phyloP scores from a whole-genome alignment of 805 yeast genomes.

The Lachancea fermentati region DNA sequence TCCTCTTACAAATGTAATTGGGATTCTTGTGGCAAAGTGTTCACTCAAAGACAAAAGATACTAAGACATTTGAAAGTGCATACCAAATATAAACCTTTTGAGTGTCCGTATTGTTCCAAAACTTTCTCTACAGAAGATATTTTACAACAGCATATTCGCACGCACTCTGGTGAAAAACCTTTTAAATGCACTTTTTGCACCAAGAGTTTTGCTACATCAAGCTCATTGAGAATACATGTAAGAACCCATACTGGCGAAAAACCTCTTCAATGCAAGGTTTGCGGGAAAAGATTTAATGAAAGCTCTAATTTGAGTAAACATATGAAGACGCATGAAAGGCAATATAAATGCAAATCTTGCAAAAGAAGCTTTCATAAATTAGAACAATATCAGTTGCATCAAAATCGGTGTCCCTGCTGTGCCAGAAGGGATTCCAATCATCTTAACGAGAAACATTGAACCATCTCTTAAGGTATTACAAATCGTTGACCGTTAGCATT shows the following conservation, averaged over 20 bases:
- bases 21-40: constrained; percentile 69
- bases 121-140: constrained; percentile 72
- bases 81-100: constrained; percentile 75
- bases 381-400: constrained; percentile 39
- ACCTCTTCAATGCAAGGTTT: constrained; percentile 76
- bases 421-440: neutral
- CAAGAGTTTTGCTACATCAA: constrained; percentile 74
- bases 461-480: neutral
- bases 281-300: constrained; percentile 83
- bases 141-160: constrained; percentile 74
- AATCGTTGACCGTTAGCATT: too few species aligned
- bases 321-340: constrained; percentile 65
- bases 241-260: constrained; percentile 89
- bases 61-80: constrained; percentile 84
- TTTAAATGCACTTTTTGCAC: constrained; percentile 67
- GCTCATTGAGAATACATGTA: constrained; percentile 75
- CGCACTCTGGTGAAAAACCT: constrained; percentile 89
- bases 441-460: neutral
- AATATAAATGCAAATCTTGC: constrained; percentile 47
- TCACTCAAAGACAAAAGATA: constrained; percentile 79
- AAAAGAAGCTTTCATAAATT: constrained; percentile 46
- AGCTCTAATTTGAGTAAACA: constrained; percentile 86
- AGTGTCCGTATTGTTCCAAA: constrained; percentile 64
- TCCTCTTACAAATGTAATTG: constrained; percentile 67
- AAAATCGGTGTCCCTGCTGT: constrained; percentile 12